Evolutionary conservation across 179 eudicot species (phyloP).

Genomic region (Heliamphora pulchella): DNA sequence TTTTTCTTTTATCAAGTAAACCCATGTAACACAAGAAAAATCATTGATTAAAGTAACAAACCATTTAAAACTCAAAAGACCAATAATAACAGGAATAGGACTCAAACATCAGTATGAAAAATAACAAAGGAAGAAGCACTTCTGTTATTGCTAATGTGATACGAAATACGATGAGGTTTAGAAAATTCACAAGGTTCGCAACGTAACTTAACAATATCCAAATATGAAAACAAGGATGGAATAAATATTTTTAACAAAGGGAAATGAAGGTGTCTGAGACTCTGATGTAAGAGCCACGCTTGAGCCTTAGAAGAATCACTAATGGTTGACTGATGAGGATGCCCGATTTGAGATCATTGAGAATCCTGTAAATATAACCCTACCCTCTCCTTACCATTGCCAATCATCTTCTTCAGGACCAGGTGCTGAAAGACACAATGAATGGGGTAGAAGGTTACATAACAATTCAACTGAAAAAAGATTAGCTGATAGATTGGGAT

Average conservation of each 20-base stretch:
- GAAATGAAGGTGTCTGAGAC: neutral
- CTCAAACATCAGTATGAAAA: slow-evolving; percentile 4
- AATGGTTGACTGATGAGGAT: neutral
- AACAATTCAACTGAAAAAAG: no score
- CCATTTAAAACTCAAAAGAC: no score
- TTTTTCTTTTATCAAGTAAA: no score
- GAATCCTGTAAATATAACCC: neutral
- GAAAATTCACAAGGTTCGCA: slow-evolving; percentile 6
- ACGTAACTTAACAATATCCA: neutral
- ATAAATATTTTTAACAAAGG: neutral
- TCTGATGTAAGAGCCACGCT: neutral
- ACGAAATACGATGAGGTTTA: neutral
- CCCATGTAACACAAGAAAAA: neutral
- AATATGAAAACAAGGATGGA: neutral
- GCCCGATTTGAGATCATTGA: neutral
- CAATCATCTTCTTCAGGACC: neutral
- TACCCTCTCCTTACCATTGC: neutral
- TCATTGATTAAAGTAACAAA: no score
- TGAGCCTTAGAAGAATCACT: neutral
- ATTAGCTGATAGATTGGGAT: no score
- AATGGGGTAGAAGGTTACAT: neutral
- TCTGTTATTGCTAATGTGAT: neutral
- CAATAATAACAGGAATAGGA: neutral
- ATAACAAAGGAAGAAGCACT: neutral
- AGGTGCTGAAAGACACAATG: neutral